Percentiles rank a stretch among this genome's conserved stretches.
Evolutionary conservation across 2,329 filamentous ascomycete genomes (phyloP).

Genomic region (Sclerotinia trifoliorum): DNA sequence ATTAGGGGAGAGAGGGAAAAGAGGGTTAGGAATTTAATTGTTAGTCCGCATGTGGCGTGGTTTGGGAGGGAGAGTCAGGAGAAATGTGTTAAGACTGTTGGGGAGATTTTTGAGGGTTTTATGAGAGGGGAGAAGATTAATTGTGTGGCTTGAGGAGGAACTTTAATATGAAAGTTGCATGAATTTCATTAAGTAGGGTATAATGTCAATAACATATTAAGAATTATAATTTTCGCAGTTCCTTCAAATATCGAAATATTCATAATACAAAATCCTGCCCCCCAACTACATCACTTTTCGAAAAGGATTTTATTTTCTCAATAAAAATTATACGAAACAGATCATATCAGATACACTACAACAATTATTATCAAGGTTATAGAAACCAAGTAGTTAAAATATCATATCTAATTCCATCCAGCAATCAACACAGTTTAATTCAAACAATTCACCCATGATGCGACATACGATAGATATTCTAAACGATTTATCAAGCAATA

Average conservation of each 20-base stretch:
- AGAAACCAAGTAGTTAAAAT: too few species aligned
- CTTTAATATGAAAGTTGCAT: too few species aligned
- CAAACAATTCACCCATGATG: neutral
- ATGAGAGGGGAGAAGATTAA: neutral
- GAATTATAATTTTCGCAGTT: neutral
- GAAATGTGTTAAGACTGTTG: neutral
- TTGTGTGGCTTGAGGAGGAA: neutral
- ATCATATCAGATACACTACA: neutral
- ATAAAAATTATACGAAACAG: neutral
- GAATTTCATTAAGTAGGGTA: neutral
- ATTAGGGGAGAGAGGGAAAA: neutral
- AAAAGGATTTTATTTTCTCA: neutral
- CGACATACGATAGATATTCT: neutral
- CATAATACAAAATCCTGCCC: too few species aligned
- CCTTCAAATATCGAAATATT: neutral
- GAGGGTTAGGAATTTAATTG: conserved; percentile 3
- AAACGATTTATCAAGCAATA: neutral
- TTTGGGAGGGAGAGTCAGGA: conserved; percentile 15
- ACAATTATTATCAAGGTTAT: too few species aligned
- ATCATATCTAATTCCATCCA: neutral
- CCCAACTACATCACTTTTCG: neutral
- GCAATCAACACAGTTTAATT: too few species aligned
- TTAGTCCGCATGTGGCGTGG: conserved; percentile 16
- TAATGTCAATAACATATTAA: neutral
- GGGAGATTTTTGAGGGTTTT: neutral